Conservation (phyloP, 495 filamentous ascomycete species). For the Staphylotrichum longicolle region DNA sequence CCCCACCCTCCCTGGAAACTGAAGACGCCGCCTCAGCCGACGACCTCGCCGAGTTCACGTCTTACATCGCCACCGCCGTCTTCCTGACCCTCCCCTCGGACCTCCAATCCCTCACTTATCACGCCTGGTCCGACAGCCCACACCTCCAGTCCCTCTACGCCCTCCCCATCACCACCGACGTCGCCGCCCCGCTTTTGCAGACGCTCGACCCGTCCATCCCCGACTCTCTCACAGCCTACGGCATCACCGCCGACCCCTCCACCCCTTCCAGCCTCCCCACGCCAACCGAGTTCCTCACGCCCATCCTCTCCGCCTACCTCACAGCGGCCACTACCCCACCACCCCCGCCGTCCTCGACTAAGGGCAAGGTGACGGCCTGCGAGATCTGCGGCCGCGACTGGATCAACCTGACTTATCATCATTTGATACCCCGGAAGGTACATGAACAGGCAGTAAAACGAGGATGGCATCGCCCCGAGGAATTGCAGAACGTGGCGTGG, state of each 20-base stretch:
- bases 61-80: constrained; percentile 70
- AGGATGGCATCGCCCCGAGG: constrained; percentile 75
- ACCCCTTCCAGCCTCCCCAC: constrained; percentile 24
- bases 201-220: constrained; percentile 48
- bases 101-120: constrained; percentile 62
- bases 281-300: constrained; percentile 55
- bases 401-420: constrained; percentile 79
- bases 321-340: constrained; percentile 54
- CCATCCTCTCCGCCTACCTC: constrained; percentile 61
- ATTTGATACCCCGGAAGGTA: constrained; percentile 72
- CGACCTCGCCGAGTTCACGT: constrained; percentile 69
- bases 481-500: constrained; percentile 81
- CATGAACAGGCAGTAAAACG: constrained; percentile 77
- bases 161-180: constrained; percentile 43
- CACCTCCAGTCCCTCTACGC: constrained; percentile 48
- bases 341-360: constrained; percentile 57
- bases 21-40: constrained; percentile 49
- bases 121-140: constrained; percentile 49
- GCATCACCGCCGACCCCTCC: constrained; percentile 42
- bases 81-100: constrained; percentile 61
- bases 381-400: constrained; percentile 80
- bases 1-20: constrained; percentile 20
- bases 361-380: constrained; percentile 53
- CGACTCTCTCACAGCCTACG: constrained; percentile 65
- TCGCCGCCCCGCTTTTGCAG: constrained; percentile 36